A percentile compares a stretch with the other conserved stretches of the same genome.
These are phyloP conservation scores for Leucocoprinus leucothites DNA, from an alignment of 768 basidiomycete genomes.

Conservation along the genomic window DNA sequence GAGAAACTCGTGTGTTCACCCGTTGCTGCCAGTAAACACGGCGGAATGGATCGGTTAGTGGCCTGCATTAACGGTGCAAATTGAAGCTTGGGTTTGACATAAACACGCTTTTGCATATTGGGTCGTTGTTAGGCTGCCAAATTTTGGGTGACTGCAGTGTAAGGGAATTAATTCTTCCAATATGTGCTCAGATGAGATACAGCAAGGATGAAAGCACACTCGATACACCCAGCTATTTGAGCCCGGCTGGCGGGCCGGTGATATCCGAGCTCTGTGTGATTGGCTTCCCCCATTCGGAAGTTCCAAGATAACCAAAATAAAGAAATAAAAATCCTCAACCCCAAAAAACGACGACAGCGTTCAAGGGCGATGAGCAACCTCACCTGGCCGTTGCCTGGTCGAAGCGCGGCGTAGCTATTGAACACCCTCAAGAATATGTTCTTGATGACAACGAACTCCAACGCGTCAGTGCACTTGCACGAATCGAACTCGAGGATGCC, in stretches of 20 bases:
- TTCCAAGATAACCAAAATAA: not conserved
- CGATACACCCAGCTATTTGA: too few species aligned
- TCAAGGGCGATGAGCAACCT: conserved; percentile 60
- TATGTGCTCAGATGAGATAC: too few species aligned
- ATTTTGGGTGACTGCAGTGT: too few species aligned
- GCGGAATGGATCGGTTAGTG: too few species aligned
- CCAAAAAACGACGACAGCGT: not conserved
- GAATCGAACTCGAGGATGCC: conserved; percentile 89
- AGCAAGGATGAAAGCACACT: too few species aligned
- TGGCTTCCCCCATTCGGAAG: not conserved
- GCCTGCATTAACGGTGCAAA: too few species aligned
- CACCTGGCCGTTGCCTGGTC: conserved; percentile 79
- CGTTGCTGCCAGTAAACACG: too few species aligned
- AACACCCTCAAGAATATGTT: conserved; percentile 82
- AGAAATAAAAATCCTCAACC: not conserved
- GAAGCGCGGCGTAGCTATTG: conserved; percentile 69
- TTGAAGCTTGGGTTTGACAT: too few species aligned
- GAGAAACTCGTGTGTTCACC: too few species aligned
- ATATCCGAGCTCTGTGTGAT: not conserved
- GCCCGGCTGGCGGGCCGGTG: not conserved
- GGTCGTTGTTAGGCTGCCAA: too few species aligned
- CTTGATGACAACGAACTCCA: conserved; percentile 89
- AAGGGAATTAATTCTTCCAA: too few species aligned
- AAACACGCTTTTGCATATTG: too few species aligned
- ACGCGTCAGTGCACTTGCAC: conserved; percentile 83